Base-by-base conservation (phyloP, 1,284 basidiomycete species). In the Irpex lacteus region DNA sequence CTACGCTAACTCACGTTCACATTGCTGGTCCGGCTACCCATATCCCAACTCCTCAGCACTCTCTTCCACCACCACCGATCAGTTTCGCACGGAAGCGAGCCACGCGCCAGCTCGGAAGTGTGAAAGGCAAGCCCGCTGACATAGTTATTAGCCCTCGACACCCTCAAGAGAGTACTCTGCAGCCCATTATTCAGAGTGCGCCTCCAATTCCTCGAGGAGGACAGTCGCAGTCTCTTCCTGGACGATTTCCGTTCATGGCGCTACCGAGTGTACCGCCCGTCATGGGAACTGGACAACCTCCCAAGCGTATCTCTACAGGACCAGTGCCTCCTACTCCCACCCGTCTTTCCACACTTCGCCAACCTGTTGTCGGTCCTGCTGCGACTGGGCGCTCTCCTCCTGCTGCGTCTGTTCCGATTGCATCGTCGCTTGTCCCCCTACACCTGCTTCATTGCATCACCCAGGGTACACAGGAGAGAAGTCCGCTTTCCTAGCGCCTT, bases 261-360 rank as follows among this genome's bases (percentile, higher is more conserved):
- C 76, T 91, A 18, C 89, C 90, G 8, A 85, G 86, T 60, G 75
- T 91, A 2, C 90, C 89, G 1, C 76, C 84, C 54, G 79, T 80
- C 47, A 74, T 86, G 67, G 80, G 77, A 32, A 71, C 70, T 38
- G 77, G 76, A 6, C 79, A 80, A 65, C 74, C 77, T 63, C 72
- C 80, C 8, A 82, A 83, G 37, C 78, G 85, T 54, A 77, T 83
- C 7, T 80, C 70, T 19, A 65, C 78, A 13, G 77, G 82, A 2
- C 84, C 85, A 61, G 89, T 91, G 1, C 89, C 89, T 5, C 89
- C 89, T 2, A 91, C 90, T 0, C 90, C 90, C 0, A 90, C 90
- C 2, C 78, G 88, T 34, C 80, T 90, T 21, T 79, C 83, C 50
- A 79, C 87, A 67, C 79, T 82, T 65, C 79, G 78, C 50, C 74